phyloP scores from a whole-genome alignment of 768 basidiomycete species.

The Plicaturopsis crispa region DNA sequence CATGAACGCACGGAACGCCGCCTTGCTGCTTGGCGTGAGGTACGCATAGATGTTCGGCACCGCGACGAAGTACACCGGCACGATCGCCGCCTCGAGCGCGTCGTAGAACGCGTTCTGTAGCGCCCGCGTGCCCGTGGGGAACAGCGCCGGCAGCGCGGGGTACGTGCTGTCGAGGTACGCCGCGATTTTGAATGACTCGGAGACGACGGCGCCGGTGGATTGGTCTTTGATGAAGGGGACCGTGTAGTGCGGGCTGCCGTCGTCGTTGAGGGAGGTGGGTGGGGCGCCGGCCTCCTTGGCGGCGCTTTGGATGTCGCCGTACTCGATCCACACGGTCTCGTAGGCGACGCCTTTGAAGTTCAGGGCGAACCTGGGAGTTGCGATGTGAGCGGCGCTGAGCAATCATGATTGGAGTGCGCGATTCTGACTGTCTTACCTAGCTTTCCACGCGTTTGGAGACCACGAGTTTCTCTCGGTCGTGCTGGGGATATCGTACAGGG shows the following conservation, averaged over 20 bases:
- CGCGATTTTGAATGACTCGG: slow-evolving; percentile 36
- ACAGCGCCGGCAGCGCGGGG: slow-evolving; percentile 26
- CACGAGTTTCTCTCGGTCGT: slow-evolving; percentile 19
- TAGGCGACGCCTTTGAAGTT: slow-evolving; percentile 26
- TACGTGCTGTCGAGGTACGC: slow-evolving; percentile 38
- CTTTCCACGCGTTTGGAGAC: slow-evolving; percentile 31
- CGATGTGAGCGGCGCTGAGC: neutral
- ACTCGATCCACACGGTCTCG: slow-evolving; percentile 36
- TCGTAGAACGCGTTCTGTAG: slow-evolving; percentile 15
- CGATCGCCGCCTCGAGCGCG: slow-evolving; percentile 1
- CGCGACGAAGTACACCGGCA: slow-evolving; percentile 4
- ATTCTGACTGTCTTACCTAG: slow-evolving; percentile 23
- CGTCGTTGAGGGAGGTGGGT: slow-evolving; percentile 19
- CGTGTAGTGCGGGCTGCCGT: slow-evolving; percentile 28
- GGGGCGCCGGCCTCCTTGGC: slow-evolving; percentile 23
- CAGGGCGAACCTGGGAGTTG: slow-evolving; percentile 17
- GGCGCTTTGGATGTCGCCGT: slow-evolving; percentile 28
- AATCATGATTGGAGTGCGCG: too few species aligned
- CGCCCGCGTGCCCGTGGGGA: slow-evolving; percentile 22
- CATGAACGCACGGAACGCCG: slow-evolving; percentile 28
- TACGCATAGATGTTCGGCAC: slow-evolving; percentile 6
- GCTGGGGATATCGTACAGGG: slow-evolving; percentile 28
- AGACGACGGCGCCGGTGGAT: slow-evolving; percentile 21
- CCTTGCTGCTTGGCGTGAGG: slow-evolving; percentile 20
- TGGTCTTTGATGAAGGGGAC: slow-evolving; percentile 35